Evolutionary conservation across 331 rosid species (phyloP), one percentile per base, ranked within the genome.

Genomic region (Cucumis variabilis): DNA sequence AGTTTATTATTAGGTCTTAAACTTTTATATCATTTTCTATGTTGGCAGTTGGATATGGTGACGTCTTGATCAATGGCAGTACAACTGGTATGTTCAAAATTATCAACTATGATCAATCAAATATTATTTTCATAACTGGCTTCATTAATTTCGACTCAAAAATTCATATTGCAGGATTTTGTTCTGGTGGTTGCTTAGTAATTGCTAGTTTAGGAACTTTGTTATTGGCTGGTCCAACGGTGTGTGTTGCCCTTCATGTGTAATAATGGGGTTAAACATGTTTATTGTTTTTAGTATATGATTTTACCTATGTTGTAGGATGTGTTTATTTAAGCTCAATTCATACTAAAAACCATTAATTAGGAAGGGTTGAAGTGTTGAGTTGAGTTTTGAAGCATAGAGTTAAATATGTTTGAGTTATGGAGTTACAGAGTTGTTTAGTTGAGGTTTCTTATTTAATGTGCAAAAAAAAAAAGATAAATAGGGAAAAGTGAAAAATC

Each of bases 121-220:
- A 88, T 66, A 3, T 80, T 50, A 7, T 62, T 30, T 55, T 25
- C 33, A 21, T 46, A 72, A 55, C 58, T 28, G n/a, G 58, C 72
- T 66, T 82, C 69, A 24, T 69, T 84, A 37, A 58, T 66, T 37
- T 74, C 10, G 23, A 16, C 53, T 66, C 11, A 6, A 60, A n/a
- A 65, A 50, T 23, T 86, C 30, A 11, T 27, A 6, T 86, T 6
- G 30, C 84, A 94, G 97, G 92, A 74, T 94, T 93, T 88, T 94
- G 95, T 90, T 90, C 91, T 0, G 28, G 82, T 28, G 93, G 94
- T 68, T 94, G 95, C 89, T 89, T 95, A 5, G 94, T 94, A 28
- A 94, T 94, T 69, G 97, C 97, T 46, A 94, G 93, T 91, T 94
- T 94, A 80, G 94, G 95, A 90, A 94, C 97, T 83, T 93, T 95